Evolutionary conservation across 805 yeast genomes (phyloP), one percentile per base, ranked within the genome.

Genomic region (Candida stauntonica): DNA sequence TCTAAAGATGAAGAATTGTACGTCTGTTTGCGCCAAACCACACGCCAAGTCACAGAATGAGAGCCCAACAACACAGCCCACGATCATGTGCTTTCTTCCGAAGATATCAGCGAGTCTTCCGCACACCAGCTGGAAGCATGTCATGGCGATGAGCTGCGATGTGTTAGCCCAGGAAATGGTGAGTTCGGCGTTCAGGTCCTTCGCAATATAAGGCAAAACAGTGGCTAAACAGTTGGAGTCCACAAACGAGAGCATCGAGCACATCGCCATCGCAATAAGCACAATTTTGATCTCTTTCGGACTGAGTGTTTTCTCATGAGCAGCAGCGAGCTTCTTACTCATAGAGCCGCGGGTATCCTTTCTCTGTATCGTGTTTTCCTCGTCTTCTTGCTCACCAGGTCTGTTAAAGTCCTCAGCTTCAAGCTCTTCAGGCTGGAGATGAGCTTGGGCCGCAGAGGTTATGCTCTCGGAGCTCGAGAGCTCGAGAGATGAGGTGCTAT

Each of bases 131-230:
- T 73, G 79, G 50, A 75, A 73, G 7, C 69, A 70, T 5, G 77
- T 67, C 45, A 68, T 73, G 12, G 79, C 75, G 35, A 77, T 67
- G 26, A 76, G 52, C 9, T 70, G 56, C 5, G 81, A 69, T 0
- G 81, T 73, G 23, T 79, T 79, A 0, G 78, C 80, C 83, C 83
- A 77, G 34, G 73, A 66, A 24, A 77, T 73, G 1, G 79, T 68
- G 14, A 60, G 57, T 31, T 67, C 62, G 1, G 78, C 75, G 35
- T 72, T 42, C 28, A 76, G 57, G 23, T 68, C 77, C 26, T 61
- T 52, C 2, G 74, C 78, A 24, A 76, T 74, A 13, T 52, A 45
- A 0, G 80, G 68, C 17, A 51, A 30, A 7, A 46, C 50, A 8
- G 49, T 44, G 6, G 52, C 39, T 5, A 48, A 29, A 26, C 52